Conservation (phyloP, 73 alveolate species). For the Effrenium voratum region DNA sequence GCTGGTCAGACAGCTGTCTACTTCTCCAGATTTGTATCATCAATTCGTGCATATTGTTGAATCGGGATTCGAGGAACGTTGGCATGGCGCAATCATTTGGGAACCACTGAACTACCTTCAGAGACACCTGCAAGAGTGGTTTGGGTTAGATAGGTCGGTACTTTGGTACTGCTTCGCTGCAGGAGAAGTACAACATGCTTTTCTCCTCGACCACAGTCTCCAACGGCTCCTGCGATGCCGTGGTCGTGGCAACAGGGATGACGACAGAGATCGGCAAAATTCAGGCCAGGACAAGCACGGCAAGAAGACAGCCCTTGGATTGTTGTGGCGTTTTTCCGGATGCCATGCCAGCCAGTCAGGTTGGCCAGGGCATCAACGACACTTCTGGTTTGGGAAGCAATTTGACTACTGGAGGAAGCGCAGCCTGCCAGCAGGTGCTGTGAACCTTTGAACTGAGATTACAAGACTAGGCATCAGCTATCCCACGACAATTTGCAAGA, state of each 20-base stretch:
- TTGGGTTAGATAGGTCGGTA: too few relatives aligned
- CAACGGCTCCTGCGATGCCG: constrained; percentile 75
- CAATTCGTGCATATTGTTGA: neutral
- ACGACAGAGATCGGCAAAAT: constrained; percentile 98
- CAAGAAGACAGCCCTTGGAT: too few relatives aligned
- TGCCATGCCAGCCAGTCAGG: neutral
- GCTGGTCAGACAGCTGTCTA: neutral
- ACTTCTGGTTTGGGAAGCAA: too few relatives aligned
- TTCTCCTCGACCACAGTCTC: constrained; percentile 88
- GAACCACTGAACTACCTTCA: too few relatives aligned
- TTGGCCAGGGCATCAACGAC: too few relatives aligned
- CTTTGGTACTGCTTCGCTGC: neutral
- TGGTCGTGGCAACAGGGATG: constrained; percentile 97
- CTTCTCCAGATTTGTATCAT: neutral
- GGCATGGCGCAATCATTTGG: too few relatives aligned
- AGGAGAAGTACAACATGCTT: constrained; percentile 88
- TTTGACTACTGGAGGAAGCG: too few relatives aligned
- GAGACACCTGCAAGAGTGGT: too few relatives aligned
- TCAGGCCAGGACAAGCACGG: neutral
- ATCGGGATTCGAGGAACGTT: neutral
- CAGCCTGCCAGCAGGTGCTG: neutral
- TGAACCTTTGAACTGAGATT: too few relatives aligned
- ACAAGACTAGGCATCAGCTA: too few relatives aligned
- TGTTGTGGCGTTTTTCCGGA: too few relatives aligned
- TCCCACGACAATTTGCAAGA: too few relatives aligned